A percentile compares a stretch with the other conserved stretches of the same genome.
Conservation (phyloP, 2,329 filamentous ascomycete species). For the Phialemoniopsis sp. region DNA sequence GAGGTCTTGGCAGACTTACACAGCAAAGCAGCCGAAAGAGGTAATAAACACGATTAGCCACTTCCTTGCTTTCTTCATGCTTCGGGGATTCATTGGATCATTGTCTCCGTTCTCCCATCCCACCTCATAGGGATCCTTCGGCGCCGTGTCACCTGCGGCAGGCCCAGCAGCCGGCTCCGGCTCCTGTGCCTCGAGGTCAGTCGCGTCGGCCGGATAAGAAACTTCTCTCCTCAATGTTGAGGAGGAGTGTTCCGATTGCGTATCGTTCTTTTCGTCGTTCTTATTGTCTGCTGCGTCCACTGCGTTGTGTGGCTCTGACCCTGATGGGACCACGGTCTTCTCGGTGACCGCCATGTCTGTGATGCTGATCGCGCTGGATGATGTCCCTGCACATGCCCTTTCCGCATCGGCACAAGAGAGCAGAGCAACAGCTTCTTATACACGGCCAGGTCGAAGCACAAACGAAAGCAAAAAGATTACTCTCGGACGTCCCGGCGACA, state of each 20-base stretch:
- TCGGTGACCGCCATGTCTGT: too few species aligned
- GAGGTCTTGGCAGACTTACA: slow-evolving; percentile 53
- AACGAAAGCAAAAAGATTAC: too few species aligned
- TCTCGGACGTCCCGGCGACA: too few species aligned
- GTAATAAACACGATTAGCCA: slow-evolving; percentile 78
- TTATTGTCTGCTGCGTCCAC: slow-evolving; percentile 9
- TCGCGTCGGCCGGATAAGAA: neutral
- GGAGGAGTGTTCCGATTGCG: too few species aligned
- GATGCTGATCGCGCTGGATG: too few species aligned
- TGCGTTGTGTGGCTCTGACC: too few species aligned
- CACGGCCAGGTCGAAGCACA: too few species aligned
- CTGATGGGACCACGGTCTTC: too few species aligned
- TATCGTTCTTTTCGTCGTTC: slow-evolving; percentile 6
- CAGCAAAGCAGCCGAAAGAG: slow-evolving; percentile 71
- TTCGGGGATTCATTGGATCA: slow-evolving; percentile 73
- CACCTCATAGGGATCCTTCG: slow-evolving; percentile 60
- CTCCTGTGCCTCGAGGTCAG: neutral
- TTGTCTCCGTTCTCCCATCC: slow-evolving; percentile 66
- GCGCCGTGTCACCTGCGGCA: slow-evolving; percentile 10
- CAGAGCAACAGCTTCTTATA: too few species aligned
- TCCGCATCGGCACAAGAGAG: too few species aligned
- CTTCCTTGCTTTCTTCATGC: slow-evolving; percentile 60
- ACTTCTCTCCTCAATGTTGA: too few species aligned
- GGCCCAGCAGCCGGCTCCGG: neutral
- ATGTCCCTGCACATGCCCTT: too few species aligned